A percentile compares a stretch with the other conserved stretches of the same genome.
phyloP scores from a whole-genome alignment of 108 stramenopile genomes.

The Schizochytrium sp. region DNA sequence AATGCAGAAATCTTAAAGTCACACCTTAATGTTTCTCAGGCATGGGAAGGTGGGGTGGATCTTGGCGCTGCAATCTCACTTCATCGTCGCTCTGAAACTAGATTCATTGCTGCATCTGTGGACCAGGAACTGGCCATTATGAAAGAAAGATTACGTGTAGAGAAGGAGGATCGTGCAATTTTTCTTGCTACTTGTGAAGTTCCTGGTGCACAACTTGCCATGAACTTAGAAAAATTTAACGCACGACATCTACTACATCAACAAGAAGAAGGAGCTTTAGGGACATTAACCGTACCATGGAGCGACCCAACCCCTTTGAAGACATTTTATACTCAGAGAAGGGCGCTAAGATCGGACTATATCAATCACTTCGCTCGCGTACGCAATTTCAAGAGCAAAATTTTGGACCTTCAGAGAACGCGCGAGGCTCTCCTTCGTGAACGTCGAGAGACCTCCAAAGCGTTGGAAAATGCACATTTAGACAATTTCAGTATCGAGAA shows the following conservation, averaged over 20 bases:
- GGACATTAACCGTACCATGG: neutral
- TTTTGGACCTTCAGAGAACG: neutral
- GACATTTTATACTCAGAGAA: neutral
- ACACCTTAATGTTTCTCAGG: neutral
- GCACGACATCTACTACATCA: neutral
- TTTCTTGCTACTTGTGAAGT: neutral
- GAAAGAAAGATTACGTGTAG: conserved; percentile 31
- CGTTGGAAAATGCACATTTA: neutral
- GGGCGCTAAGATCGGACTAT: conserved; percentile 3
- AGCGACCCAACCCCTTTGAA: conserved; percentile 1
- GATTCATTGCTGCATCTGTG: neutral
- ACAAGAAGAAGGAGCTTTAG: neutral
- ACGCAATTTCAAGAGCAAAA: neutral
- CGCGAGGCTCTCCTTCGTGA: neutral
- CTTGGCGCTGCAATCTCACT: neutral
- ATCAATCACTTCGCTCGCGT: conserved; percentile 18
- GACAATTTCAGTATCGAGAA: neutral
- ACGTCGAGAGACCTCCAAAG: neutral
- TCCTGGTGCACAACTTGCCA: neutral
- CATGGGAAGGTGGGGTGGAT: neutral
- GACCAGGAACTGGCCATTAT: neutral
- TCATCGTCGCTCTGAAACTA: neutral
- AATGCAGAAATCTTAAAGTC: neutral
- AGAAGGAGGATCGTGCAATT: conserved; percentile 11
- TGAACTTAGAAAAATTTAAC: conserved; percentile 1